Conservation (phyloP, 768 basidiomycete genomes). For the Mycena crocata region DNA sequence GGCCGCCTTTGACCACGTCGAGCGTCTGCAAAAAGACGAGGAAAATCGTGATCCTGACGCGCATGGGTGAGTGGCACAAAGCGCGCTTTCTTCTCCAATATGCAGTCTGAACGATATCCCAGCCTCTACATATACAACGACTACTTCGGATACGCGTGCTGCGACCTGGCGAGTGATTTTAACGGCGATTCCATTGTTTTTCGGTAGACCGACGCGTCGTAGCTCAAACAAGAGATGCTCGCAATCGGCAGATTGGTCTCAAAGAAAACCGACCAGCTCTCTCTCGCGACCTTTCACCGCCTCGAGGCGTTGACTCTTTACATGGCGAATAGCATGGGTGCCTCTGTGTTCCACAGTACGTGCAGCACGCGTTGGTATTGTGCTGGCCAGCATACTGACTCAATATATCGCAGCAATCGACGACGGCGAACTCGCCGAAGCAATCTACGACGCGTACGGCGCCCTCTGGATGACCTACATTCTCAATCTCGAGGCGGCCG, state of each 20-base stretch:
- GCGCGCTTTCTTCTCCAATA: not conserved
- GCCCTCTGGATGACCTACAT: constrained; percentile 29
- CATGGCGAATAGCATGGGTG: constrained; percentile 25
- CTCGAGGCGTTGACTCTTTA: constrained; percentile 18
- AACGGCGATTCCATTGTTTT: not conserved
- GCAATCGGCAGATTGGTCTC: constrained; percentile 22
- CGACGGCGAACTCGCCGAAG: constrained; percentile 23
- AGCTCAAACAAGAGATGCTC: constrained; percentile 29
- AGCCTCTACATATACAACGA: constrained; percentile 28
- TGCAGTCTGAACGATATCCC: not conserved
- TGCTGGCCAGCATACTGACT: not conserved
- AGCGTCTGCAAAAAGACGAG: constrained; percentile 24
- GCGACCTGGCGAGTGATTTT: constrained; percentile 11
- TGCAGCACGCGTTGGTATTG: not conserved
- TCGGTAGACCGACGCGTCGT: not conserved
- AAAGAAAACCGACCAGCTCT: constrained; percentile 17
- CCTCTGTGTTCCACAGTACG: constrained; percentile 22
- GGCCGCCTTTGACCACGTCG: constrained; percentile 24
- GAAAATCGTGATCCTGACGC: constrained; percentile 24
- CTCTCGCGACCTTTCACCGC: constrained; percentile 18
- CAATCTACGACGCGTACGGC: constrained; percentile 24
- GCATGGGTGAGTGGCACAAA: constrained; percentile 20
- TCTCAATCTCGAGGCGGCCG: constrained; percentile 24
- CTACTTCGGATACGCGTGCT: constrained; percentile 31
- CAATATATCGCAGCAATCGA: constrained; percentile 12